Evolutionary conservation across 345 rosid species (phyloP).

Genomic region (Bruguiera sexangula): DNA sequence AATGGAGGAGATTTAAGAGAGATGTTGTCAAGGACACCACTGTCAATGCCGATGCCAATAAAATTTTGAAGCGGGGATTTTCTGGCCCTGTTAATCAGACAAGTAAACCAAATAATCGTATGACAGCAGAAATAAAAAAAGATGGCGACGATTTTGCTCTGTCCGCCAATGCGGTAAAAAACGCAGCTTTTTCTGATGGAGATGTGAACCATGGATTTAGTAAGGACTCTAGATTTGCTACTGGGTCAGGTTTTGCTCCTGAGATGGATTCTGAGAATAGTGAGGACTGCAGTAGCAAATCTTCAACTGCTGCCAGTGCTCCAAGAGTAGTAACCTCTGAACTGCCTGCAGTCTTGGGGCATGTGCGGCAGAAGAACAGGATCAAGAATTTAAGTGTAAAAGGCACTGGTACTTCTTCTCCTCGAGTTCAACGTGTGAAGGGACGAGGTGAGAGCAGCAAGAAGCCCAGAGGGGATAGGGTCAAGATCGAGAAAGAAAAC

Average conservation of each 20-base stretch:
- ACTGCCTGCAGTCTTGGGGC: slow-evolving; percentile 33
- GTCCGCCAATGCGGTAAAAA: slow-evolving; percentile 36
- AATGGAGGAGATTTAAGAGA: slow-evolving; percentile 79
- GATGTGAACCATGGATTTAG: slow-evolving; percentile 31
- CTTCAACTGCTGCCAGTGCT: slow-evolving; percentile 73
- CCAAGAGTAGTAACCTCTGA: slow-evolving; percentile 47
- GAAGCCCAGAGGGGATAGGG: slow-evolving; percentile 77
- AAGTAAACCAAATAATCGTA: slow-evolving; percentile 30
- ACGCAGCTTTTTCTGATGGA: slow-evolving; percentile 30
- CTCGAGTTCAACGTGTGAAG: slow-evolving; percentile 49
- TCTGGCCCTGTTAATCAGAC: slow-evolving; percentile 42
- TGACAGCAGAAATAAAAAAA: slow-evolving; percentile 32
- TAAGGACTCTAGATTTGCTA: slow-evolving; percentile 50
- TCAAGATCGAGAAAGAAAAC: slow-evolving; percentile 74
- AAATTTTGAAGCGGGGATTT: slow-evolving; percentile 61
- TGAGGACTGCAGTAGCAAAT: slow-evolving; percentile 69
- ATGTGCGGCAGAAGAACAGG: slow-evolving; percentile 41
- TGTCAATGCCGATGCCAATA: slow-evolving; percentile 39
- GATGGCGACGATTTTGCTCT: slow-evolving; percentile 42
- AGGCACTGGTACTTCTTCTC: slow-evolving; percentile 38
- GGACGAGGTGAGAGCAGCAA: slow-evolving; percentile 50
- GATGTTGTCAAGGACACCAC: slow-evolving; percentile 47
- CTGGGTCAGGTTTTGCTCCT: slow-evolving; percentile 43
- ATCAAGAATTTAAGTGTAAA: slow-evolving; percentile 46
- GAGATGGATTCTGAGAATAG: slow-evolving; percentile 60